A percentile compares a stretch with the other conserved stretches of the same genome.
Conservation (phyloP, 2,329 filamentous ascomycete genomes). For the Coleophoma cylindrospora region DNA sequence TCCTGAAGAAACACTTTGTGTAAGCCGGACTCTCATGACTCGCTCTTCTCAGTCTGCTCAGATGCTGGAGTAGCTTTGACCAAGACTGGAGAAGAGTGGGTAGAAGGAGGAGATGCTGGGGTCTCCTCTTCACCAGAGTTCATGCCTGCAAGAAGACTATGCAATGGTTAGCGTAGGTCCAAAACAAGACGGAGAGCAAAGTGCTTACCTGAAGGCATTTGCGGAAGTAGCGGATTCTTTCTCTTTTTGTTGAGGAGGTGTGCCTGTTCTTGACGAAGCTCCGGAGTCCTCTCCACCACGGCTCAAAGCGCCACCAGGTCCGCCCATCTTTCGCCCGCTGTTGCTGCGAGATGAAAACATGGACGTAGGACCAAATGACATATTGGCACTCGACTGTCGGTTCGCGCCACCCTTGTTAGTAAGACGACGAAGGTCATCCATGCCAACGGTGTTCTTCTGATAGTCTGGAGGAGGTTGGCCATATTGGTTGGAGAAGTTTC, state of each 20-base stretch:
- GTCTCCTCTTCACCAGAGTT: constrained; percentile 46
- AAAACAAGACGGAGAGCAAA: not conserved
- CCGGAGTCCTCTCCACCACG: constrained; percentile 80
- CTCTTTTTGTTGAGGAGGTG: constrained; percentile 68
- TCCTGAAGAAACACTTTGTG: constrained; percentile 29
- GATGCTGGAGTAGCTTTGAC: constrained; percentile 55
- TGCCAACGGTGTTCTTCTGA: constrained; percentile 75
- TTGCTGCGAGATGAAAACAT: constrained; percentile 88
- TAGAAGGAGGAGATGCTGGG: constrained; percentile 66
- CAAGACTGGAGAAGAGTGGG: constrained; percentile 60
- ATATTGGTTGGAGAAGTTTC: constrained; percentile 73
- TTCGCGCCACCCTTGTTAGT: constrained; percentile 54
- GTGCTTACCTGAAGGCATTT: constrained; percentile 88
- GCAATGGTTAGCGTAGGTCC: constrained; percentile 19
- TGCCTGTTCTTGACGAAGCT: constrained; percentile 83
- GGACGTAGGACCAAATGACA: constrained; percentile 73
- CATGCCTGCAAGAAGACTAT: constrained; percentile 47
- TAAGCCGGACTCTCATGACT: constrained; percentile 28
- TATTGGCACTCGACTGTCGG: constrained; percentile 55
- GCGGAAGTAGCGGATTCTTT: constrained; percentile 62
- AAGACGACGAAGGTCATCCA: constrained; percentile 86
- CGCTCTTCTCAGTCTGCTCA: constrained; percentile 41
- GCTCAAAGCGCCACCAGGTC: constrained; percentile 64
- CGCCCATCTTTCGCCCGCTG: constrained; percentile 75
- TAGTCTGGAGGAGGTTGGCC: constrained; percentile 65